A percentile compares a stretch with the other conserved stretches of the same genome.
Conservation (phyloP, 2,329 filamentous ascomycete genomes). For the Zopfia rhizophila region DNA sequence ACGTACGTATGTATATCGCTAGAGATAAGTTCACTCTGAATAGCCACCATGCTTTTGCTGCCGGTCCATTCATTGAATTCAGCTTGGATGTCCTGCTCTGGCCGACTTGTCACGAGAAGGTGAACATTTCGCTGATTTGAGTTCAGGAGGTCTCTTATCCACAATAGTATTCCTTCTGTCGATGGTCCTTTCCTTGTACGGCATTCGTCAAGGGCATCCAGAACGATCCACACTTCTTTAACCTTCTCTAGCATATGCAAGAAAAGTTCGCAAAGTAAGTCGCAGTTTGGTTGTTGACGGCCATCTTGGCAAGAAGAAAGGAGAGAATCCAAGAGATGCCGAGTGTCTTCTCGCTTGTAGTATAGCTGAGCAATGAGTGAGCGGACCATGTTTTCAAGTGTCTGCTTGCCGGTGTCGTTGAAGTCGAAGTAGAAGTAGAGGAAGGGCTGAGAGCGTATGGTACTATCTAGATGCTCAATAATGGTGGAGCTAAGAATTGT, state of each 20-base stretch:
- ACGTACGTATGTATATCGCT: constrained; percentile 40
- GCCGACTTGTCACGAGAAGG: constrained; percentile 3
- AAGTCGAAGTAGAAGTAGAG: constrained; percentile 51
- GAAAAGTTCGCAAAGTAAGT: not conserved
- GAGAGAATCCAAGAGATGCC: not conserved
- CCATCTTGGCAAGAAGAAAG: not conserved
- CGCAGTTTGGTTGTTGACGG: not conserved
- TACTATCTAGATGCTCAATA: constrained; percentile 29
- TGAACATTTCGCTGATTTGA: constrained; percentile 4
- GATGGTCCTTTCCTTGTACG: not conserved
- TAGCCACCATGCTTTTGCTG: constrained; percentile 19
- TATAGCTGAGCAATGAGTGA: constrained; percentile 47
- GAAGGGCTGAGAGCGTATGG: not conserved
- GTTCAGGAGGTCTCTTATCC: constrained; percentile 1
- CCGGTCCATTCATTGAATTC: not conserved
- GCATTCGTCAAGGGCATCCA: constrained; percentile 17
- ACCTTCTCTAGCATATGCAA: not conserved
- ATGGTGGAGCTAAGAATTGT: constrained; percentile 47
- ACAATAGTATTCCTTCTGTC: constrained; percentile 3
- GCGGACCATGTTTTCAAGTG: constrained; percentile 36
- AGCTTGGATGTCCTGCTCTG: constrained; percentile 3
- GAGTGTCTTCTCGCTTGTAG: constrained; percentile 1
- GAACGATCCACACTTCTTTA: constrained; percentile 2
- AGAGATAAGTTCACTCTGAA: constrained; percentile 26
- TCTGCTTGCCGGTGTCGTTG: constrained; percentile 36